These are phyloP conservation scores for Alternaria gansuensis DNA, from an alignment of 2,329 filamentous ascomycete species.

Conservation along the genomic window DNA sequence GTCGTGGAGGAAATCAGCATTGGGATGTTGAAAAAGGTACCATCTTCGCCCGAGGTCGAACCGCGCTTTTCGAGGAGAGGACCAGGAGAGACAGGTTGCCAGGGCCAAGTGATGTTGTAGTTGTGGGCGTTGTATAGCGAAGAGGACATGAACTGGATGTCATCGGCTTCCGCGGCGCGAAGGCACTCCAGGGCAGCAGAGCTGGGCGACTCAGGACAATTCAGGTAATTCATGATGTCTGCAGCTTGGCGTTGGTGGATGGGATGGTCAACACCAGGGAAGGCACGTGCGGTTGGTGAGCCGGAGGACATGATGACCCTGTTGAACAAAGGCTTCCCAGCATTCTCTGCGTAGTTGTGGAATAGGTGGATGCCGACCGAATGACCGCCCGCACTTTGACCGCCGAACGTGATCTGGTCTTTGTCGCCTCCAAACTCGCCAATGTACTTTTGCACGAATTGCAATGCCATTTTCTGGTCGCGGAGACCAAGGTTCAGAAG, in stretches of 20 bases:
- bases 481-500: conserved; percentile 47
- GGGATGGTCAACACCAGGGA: conserved; percentile 45
- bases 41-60: conserved; percentile 49
- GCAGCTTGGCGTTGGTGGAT: conserved; percentile 44
- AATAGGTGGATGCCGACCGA: conserved; percentile 50
- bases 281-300: conserved; percentile 48
- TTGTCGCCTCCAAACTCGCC: conserved; percentile 52
- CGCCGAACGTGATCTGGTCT: conserved; percentile 52
- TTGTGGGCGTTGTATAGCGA: conserved; percentile 53
- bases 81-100: conserved; percentile 59
- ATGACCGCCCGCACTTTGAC: conserved; percentile 54
- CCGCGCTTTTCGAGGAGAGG: conserved; percentile 59
- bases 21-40: conserved; percentile 49
- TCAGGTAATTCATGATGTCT: conserved; percentile 43
- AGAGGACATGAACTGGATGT: conserved; percentile 54
- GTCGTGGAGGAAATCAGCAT: conserved; percentile 50
- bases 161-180: conserved; percentile 48
- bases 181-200: conserved; percentile 53
- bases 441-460: conserved; percentile 55
- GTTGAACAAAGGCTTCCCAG: conserved; percentile 44
- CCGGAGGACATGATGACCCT: conserved; percentile 49
- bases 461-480: conserved; percentile 44
- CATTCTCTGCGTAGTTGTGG: conserved; percentile 48
- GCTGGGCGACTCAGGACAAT: conserved; percentile 38
- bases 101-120: conserved; percentile 59